Base-by-base conservation (phyloP, 2,329 filamentous ascomycete genomes). In the Claviceps humidiphila region DNA sequence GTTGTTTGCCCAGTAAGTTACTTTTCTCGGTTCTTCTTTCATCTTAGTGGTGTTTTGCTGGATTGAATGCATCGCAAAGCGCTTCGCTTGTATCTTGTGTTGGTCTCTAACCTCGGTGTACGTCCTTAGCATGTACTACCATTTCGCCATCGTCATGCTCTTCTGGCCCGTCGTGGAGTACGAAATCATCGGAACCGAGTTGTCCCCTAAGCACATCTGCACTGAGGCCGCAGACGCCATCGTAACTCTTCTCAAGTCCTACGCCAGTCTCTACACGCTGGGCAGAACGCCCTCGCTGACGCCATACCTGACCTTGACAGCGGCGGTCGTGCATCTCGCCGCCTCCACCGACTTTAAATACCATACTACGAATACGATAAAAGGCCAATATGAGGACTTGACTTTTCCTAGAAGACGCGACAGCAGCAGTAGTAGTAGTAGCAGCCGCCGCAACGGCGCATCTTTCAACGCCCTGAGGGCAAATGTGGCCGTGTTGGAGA, bases 111-210 rank as follows among this genome's bases (percentile, higher is more conserved):
- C 6, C 3, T 17, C 13, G 14, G 4, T 34, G 24, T 14, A 24
- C 13, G 2, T n/a, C 4, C 13, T 2, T 52, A 82, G 80, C 63
- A 82, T 85, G 81, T 80, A 85, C 55, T 84, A 85, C 61, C 76
- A 85, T 59, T 82, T 80, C 54, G 76, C 80, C 30, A 81, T 83
- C 17, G 64, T 85, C 0, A 74, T 87, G 17, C 74, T 89, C 1
- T 89, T 89, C 62, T 75, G 85, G 11, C 85, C 85, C 0, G 72
- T 89, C 38, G 80, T 86, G 60, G 85, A 78, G 55, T 61, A 80
- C 11, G 70, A 70, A 11, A 78, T 86, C 58, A 74, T 84, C 46
- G 76, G 79, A 8, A 84, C 80, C 4, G 74, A 76, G 51, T 70
- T 86, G 2, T 72, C 73, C 3, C 84, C 84, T 4, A 75, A 76